Evolutionary conservation across 2,329 filamentous ascomycete genomes (phyloP).

Genomic region (Paracamarosporium sp.): DNA sequence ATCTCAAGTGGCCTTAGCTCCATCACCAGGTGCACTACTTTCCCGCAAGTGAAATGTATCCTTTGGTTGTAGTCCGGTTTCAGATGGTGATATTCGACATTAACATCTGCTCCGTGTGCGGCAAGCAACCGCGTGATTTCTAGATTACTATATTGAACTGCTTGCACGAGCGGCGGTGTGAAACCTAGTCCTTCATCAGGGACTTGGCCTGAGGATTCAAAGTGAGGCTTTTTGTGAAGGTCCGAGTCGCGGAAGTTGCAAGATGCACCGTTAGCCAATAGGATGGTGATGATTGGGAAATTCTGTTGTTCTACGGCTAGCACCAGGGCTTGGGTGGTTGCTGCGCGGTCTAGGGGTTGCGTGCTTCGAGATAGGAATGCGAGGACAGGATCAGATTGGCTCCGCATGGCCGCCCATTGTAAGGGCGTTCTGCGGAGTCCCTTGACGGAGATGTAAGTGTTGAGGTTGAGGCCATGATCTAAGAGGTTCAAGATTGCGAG

Average conservation of each 20-base stretch:
- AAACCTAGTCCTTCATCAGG: neutral
- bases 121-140: neutral
- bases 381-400: neutral
- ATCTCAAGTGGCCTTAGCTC: neutral
- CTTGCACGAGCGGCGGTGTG: neutral
- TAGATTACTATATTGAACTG: neutral
- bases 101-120: neutral
- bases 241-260: neutral
- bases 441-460: neutral
- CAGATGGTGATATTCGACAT: neutral
- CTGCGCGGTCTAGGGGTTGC: neutral
- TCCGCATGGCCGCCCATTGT: neutral
- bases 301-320: neutral
- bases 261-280: neutral
- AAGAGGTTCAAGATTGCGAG: neutral
- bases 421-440: neutral
- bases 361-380: neutral
- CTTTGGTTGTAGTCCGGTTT: neutral
- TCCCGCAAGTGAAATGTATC: neutral
- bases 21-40: neutral
- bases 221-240: neutral
- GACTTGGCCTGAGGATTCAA: neutral
- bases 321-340: neutral
- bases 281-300: neutral
- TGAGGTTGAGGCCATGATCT: neutral